phyloP scores from a whole-genome alignment of 805 yeast genomes.

The Wickerhamiella dianesei region DNA sequence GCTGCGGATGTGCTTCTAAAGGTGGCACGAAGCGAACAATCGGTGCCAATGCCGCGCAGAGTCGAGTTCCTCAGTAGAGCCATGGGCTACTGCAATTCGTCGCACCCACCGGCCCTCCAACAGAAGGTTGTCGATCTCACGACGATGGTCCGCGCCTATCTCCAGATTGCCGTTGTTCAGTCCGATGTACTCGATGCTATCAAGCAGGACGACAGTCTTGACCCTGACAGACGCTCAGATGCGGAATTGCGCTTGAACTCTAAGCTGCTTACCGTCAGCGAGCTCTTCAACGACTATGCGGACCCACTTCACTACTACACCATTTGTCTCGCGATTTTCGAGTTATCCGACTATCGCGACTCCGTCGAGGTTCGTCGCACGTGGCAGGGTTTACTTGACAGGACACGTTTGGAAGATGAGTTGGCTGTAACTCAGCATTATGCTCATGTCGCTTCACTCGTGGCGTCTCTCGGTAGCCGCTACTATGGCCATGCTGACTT shows the following conservation, averaged over 20 bases:
- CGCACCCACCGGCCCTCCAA: constrained; percentile 59
- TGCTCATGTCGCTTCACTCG: constrained; percentile 29
- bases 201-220: constrained; percentile 26
- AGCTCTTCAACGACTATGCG: constrained; percentile 71
- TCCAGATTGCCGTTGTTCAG: constrained; percentile 80
- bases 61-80: constrained; percentile 85
- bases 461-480: constrained; percentile 43
- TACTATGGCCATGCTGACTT: constrained; percentile 49
- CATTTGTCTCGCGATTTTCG: constrained; percentile 62
- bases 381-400: constrained; percentile 63
- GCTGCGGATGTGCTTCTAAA: constrained; percentile 75
- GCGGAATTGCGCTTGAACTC: constrained; percentile 45
- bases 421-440: constrained; percentile 24
- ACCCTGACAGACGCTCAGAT: constrained; percentile 29
- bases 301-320: constrained; percentile 82
- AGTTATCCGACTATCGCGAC: constrained; percentile 73
- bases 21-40: constrained; percentile 59
- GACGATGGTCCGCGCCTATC: constrained; percentile 56
- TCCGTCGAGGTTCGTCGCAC: constrained; percentile 67
- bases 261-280: constrained; percentile 56
- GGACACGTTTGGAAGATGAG: constrained; percentile 25
- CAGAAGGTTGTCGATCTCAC: constrained; percentile 64
- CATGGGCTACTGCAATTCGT: constrained; percentile 80
- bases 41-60: constrained; percentile 53
- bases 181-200: constrained; percentile 38